Percentiles rank a stretch among this genome's conserved stretches.
These are phyloP conservation scores for Aureobasidium leucospermi DNA, from an alignment of 2,329 filamentous ascomycete species.

Conservation along the genomic window DNA sequence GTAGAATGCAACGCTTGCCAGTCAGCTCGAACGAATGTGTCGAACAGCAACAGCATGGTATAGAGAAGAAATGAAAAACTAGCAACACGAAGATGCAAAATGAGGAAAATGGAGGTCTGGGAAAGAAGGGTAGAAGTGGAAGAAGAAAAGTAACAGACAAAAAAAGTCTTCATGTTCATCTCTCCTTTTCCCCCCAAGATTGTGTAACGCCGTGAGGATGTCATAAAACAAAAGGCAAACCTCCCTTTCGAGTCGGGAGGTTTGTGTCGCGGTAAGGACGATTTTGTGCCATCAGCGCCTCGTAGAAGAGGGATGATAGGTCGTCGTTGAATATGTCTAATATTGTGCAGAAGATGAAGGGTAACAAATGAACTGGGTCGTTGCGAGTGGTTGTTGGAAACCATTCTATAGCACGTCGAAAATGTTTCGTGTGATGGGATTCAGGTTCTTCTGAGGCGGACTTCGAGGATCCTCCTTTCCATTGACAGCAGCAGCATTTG, in stretches of 20 bases:
- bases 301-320: neutral
- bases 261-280: neutral
- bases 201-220: neutral
- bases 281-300: neutral
- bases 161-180: slow-evolving; percentile 4
- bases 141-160: neutral
- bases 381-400: neutral
- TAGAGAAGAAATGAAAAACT: neutral
- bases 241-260: neutral
- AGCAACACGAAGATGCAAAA: neutral
- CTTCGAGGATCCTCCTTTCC: slow-evolving; percentile 64
- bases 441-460: slow-evolving; percentile 65
- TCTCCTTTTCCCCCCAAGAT: neutral
- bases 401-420: slow-evolving; percentile 62
- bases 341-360: slow-evolving; percentile 8
- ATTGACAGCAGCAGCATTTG: slow-evolving; percentile 45
- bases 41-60: slow-evolving; percentile 1
- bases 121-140: neutral
- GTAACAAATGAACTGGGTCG: neutral
- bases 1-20: slow-evolving; percentile 3
- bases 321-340: slow-evolving; percentile 5
- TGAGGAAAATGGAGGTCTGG: neutral
- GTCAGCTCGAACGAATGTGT: neutral
- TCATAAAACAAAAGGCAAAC: neutral
- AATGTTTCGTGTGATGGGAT: slow-evolving; percentile 69